Conservation (phyloP, 352 stramenopile species). For the Phytophthora megakarya region DNA sequence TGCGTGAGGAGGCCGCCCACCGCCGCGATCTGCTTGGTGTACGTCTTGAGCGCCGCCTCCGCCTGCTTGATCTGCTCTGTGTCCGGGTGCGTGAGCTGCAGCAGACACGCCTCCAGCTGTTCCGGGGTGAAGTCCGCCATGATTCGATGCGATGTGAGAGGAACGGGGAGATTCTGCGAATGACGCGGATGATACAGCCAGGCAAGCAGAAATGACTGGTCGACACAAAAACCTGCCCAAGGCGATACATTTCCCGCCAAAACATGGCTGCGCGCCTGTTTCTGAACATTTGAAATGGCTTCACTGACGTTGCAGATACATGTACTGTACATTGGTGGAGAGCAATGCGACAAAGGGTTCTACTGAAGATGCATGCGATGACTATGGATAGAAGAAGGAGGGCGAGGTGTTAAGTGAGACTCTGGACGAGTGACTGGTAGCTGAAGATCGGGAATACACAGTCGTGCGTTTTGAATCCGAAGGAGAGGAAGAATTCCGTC, state of each 20-base stretch:
- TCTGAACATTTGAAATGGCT: constrained; percentile 36
- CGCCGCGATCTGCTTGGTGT: constrained; percentile 90
- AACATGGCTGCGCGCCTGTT: constrained; percentile 24
- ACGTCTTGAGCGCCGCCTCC: constrained; percentile 91
- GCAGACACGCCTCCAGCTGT: constrained; percentile 85
- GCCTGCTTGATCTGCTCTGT: constrained; percentile 96
- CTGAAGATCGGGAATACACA: constrained; percentile 16
- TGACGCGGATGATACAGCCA: constrained; percentile 12
- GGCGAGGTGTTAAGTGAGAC: constrained; percentile 5
- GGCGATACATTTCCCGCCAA: constrained; percentile 32
- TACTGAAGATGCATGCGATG: constrained; percentile 20
- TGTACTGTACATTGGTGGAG: background rate
- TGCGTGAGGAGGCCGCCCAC: constrained; percentile 91
- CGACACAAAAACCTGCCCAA: constrained; percentile 31
- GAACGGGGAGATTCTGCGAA: constrained; percentile 31
- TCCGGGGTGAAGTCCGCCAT: constrained; percentile 86
- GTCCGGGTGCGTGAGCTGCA: constrained; percentile 94
- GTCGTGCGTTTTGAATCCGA: constrained; percentile 22
- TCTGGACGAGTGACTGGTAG: background rate
- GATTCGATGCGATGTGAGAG: constrained; percentile 13
- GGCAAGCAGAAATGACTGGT: constrained; percentile 43
- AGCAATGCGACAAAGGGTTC: background rate
- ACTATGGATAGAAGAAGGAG: constrained; percentile 1
- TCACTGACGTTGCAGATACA: constrained; percentile 16
- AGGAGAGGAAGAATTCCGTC: constrained; percentile 27